A percentile compares a stretch with the other conserved stretches of the same genome.
phyloP scores from a whole-genome alignment of 129 eudicot species.

The Artemisia argyi region DNA sequence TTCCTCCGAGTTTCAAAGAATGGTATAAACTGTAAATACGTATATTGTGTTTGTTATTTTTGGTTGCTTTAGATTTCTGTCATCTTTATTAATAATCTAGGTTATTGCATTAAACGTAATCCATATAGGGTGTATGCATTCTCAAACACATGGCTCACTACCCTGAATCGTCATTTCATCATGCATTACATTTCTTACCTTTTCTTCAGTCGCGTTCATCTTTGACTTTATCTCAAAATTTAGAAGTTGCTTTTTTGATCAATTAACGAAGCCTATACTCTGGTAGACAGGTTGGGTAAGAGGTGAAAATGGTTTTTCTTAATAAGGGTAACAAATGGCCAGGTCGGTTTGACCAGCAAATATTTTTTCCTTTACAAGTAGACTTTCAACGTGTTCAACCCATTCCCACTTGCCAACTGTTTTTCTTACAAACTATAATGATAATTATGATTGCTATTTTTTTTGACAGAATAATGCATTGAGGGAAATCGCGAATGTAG shows the following conservation, averaged over 20 bases:
- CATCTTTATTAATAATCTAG: not conserved
- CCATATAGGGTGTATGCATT: too few relatives aligned
- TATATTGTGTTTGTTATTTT: not conserved
- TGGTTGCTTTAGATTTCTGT: not conserved
- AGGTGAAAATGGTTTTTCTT: not conserved
- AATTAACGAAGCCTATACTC: too few relatives aligned
- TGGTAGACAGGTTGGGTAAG: not conserved
- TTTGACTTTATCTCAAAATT: too few relatives aligned
- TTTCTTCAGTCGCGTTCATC: too few relatives aligned
- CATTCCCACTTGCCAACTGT: too few relatives aligned
- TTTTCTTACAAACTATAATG: too few relatives aligned
- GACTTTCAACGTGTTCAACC: not conserved
- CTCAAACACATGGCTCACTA: too few relatives aligned
- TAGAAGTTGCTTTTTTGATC: too few relatives aligned
- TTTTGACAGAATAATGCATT: constrained; percentile 58
- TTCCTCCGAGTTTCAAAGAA: constrained; percentile 84
- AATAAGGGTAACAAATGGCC: too few relatives aligned
- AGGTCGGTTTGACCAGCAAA: not conserved
- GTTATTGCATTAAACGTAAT: not conserved
- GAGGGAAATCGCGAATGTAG: constrained; percentile 77
- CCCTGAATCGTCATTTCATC: too few relatives aligned
- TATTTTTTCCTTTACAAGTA: too few relatives aligned
- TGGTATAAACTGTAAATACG: constrained; percentile 43
- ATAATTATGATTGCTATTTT: not conserved
- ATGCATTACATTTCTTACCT: too few relatives aligned